Base-by-base conservation (phyloP, 768 basidiomycete species). In the Russula olivacea region DNA sequence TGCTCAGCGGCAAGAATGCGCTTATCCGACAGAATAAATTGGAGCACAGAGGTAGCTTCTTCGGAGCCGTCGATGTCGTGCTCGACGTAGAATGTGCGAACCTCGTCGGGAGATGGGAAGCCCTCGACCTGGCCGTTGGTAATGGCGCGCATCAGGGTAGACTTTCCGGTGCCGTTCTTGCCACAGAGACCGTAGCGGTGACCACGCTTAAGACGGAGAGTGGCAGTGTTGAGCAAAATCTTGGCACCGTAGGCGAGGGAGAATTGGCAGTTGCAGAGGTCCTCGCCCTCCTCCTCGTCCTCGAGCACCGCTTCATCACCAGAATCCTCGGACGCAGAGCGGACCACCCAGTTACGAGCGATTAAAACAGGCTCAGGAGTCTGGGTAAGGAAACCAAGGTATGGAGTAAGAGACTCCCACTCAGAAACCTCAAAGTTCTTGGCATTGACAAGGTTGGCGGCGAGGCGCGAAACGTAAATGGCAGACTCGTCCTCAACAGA, bases 11-110 rank as follows among this genome's bases (percentile, higher is more conserved):
- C 91, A 53, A 82, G 80, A 70, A 97, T 81, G 71, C 95, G 94
- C 73, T 85, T 86, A 78, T 97, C 95, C 62, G 77, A 72, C 66
- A 92, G 72, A 68, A 97, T 94, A 80, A 94, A 97, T 75, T 91
- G 78, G 61, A 94, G 82, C 63, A 97, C 89, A 49, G 93, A 87
- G 58, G 89, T 97, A 17, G 91, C 90, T 65, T 84, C 95, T 76
- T 97, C 95, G 73, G 85, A 89, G 54, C 95, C 95, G 71, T 98
- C 95, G 68, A 98, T 97, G 74, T 98, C 95, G 82, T 98, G 95
- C 82, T 96, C 95, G 74, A 98, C 95, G 78, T 97, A 98, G 87
- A 96, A 98, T 66, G 95, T 98, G 75, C 95, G 93, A 74, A 98
- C 95, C 73, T 94, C 89, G 58, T 95, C 91, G 60, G 93, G 92